Evolutionary conservation across 225 moss, liverwort and hornwort species (phyloP).

Genomic region (Bryoerythrophyllum caledonicum): DNA sequence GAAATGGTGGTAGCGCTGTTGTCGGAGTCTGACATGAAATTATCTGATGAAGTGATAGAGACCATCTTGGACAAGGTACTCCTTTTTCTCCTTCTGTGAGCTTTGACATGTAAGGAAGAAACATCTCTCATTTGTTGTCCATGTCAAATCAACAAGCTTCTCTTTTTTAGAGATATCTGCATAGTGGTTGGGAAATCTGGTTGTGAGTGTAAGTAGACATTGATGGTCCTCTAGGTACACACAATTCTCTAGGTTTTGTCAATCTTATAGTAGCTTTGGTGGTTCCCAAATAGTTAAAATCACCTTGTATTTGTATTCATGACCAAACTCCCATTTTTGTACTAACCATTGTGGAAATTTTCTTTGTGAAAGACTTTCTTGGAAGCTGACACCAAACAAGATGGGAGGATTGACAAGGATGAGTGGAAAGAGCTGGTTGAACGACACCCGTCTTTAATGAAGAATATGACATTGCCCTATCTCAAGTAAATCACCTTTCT

Average conservation of each 20-base stretch:
- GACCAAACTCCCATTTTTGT: too few species aligned
- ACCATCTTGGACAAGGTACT: slow-evolving; percentile 77
- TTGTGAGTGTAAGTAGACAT: too few species aligned
- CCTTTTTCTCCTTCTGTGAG: neutral
- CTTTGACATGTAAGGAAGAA: neutral
- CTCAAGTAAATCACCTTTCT: slow-evolving; percentile 54
- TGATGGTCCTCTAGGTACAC: too few species aligned
- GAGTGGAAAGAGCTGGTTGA: slow-evolving; percentile 75
- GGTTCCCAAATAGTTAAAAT: too few species aligned
- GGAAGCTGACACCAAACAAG: slow-evolving; percentile 68
- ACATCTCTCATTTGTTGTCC: neutral
- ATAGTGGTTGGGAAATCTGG: too few species aligned
- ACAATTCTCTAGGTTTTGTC: too few species aligned
- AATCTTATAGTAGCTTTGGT: too few species aligned
- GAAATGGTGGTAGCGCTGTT: slow-evolving; percentile 78
- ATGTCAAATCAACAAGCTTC: neutral
- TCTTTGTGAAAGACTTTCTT: slow-evolving; percentile 60
- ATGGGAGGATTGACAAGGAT: slow-evolving; percentile 76
- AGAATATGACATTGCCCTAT: slow-evolving; percentile 94
- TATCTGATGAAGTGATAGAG: slow-evolving; percentile 78
- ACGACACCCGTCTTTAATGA: slow-evolving; percentile 78
- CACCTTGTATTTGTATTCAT: too few species aligned
- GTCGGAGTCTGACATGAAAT: slow-evolving; percentile 75
- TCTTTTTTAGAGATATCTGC: too few species aligned
- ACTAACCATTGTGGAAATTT: too few species aligned